These are phyloP conservation scores for Leccinum obscurum DNA, from an alignment of 768 basidiomycete genomes.

Conservation along the genomic window DNA sequence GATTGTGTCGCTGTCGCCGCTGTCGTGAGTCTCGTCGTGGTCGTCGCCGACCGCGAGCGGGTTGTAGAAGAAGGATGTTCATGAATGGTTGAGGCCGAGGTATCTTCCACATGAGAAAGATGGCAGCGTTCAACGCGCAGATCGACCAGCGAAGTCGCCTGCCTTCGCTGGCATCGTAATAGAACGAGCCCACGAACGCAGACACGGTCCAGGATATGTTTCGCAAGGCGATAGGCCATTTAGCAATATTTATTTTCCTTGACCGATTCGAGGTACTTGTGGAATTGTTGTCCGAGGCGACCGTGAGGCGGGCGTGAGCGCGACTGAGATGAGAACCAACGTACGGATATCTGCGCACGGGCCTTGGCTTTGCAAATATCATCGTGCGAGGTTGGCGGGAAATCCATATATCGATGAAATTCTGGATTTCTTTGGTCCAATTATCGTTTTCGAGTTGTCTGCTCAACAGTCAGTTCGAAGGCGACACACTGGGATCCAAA, in stretches of 20 bases:
- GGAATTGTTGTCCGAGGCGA: constrained; percentile 32
- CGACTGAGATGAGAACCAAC: not conserved
- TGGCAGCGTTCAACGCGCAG: constrained; percentile 63
- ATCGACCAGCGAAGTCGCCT: constrained; percentile 75
- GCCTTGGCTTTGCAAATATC: constrained; percentile 20
- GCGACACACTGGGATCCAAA: no score
- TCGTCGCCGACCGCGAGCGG: no score
- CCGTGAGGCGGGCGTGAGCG: not conserved
- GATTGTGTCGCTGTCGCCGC: constrained; percentile 27
- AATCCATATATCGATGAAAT: constrained; percentile 13
- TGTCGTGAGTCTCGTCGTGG: no score
- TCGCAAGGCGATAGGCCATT: constrained; percentile 35
- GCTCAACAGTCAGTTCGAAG: no score
- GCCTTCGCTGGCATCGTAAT: constrained; percentile 69
- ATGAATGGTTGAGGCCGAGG: constrained; percentile 63
- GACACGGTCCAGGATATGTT: constrained; percentile 40
- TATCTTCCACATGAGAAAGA: constrained; percentile 80
- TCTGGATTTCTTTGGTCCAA: no score
- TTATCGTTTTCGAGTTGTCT: no score
- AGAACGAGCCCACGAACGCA: constrained; percentile 58
- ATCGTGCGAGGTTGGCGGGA: constrained; percentile 18
- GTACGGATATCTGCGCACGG: constrained; percentile 14
- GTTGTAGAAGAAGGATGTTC: constrained; percentile 38
- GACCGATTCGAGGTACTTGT: constrained; percentile 33
- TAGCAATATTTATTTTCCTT: constrained; percentile 26